Base-by-base conservation (phyloP, 2,329 filamentous ascomycete genomes). In the Didymella pinodella region DNA sequence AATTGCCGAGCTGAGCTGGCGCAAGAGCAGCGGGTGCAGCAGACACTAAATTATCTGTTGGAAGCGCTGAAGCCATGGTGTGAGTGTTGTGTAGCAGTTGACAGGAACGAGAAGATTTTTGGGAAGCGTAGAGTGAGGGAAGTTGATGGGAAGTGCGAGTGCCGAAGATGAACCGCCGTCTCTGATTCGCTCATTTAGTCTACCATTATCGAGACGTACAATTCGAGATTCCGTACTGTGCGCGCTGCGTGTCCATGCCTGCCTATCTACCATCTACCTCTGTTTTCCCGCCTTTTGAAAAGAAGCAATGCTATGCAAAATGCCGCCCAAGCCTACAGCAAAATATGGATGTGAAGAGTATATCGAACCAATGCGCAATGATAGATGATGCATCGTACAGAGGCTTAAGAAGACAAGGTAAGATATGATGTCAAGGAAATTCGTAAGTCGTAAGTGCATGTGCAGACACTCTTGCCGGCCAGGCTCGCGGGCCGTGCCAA, bases 371-470 rank as follows among this genome's bases (percentile, higher is more conserved):
- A 49, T 38, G 48, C 57, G 48, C 57, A 48, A 59, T 47, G 44
- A 47, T 50, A 49, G 54, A 52, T 28, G 51, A 54, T 57, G 57
- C 54, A 50, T 54, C 48, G 49, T 54, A 51, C 32, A 58, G 46
- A 43, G 52, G 48, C 22, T 38, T 54, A 40, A 50, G 57, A 52
- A 51, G 64, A 59, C 48, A 64, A 57, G 34, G 63, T 53, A 43
- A 57, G 48, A 41, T 50, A 48, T 53, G 43, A 62, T 59, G 53
- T 54, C 47, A 75, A 74, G 58, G 66, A 72, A 65, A 74, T 68
- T 75, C 72, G 69, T 75, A 18, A 71, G 58, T 74, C 72, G 55
- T 74, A 59, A 70, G 67, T 70, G 69, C 70, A 61, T 64, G 63
- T 61, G 62, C 63, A 61, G 57, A 66, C 67, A 69, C 67, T 60